Evolutionary conservation across 352 stramenopile genomes (phyloP).

Genomic region (Thraustochytrium sp.): DNA sequence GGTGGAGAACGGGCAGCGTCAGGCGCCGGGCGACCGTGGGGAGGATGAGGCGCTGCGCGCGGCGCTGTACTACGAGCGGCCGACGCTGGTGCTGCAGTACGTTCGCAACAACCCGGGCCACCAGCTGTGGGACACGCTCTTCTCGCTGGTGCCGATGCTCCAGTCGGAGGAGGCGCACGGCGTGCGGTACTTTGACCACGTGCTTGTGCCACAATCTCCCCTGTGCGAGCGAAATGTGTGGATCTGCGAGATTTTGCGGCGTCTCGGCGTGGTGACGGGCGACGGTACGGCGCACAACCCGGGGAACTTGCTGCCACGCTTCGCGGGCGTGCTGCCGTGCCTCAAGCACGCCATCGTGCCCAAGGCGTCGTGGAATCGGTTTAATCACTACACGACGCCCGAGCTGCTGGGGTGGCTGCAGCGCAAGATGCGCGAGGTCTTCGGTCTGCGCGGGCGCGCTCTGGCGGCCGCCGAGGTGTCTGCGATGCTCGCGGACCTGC

Average conservation of each 20-base stretch:
- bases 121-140: slow-evolving; percentile 40
- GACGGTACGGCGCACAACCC: background rate
- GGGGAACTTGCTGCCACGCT: background rate
- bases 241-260: slow-evolving; percentile 25
- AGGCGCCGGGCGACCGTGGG: background rate
- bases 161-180: background rate
- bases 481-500: background rate
- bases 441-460: background rate
- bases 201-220: background rate
- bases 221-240: slow-evolving; percentile 17
- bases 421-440: background rate
- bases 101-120: slow-evolving; percentile 26
- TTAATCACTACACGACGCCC: background rate
- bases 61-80: slow-evolving; percentile 23
- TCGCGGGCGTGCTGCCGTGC: background rate
- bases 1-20: background rate
- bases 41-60: background rate
- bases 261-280: background rate
- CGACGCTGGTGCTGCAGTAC: slow-evolving; percentile 32
- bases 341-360: slow-evolving; percentile 33
- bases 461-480: background rate
- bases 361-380: background rate
- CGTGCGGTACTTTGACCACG: slow-evolving; percentile 31
- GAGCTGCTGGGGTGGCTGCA: background rate
- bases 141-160: slow-evolving; percentile 34